These are phyloP conservation scores for Sutorius australiensis DNA, from an alignment of 768 basidiomycete species.

Conservation along the genomic window DNA sequence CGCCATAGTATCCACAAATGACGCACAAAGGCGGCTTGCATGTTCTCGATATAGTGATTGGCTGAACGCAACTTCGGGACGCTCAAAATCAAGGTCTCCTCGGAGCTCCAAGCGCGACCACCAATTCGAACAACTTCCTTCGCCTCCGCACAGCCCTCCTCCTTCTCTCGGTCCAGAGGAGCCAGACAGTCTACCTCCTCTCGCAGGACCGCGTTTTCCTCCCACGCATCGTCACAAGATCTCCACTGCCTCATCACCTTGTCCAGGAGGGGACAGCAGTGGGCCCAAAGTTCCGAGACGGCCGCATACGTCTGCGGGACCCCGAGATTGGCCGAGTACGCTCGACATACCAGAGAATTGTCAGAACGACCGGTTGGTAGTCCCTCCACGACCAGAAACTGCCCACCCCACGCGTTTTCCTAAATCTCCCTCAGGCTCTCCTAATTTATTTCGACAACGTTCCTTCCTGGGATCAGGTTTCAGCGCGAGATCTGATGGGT, in stretches of 20 bases:
- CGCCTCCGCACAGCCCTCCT: slow-evolving; percentile 38
- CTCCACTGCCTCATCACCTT: slow-evolving; percentile 31
- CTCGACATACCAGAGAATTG: slow-evolving; percentile 16
- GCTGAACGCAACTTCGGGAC: slow-evolving; percentile 24
- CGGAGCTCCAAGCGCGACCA: slow-evolving; percentile 39
- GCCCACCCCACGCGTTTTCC: slow-evolving; percentile 14
- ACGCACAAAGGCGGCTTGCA: slow-evolving; percentile 62
- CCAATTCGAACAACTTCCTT: slow-evolving; percentile 31
- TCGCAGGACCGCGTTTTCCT: slow-evolving; percentile 4
- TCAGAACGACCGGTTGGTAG: slow-evolving; percentile 14
- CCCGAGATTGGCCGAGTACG: slow-evolving; percentile 48
- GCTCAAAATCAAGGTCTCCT: slow-evolving; percentile 58
- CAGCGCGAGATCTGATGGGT: slow-evolving; percentile 48
- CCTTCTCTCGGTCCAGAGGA: slow-evolving; percentile 7
- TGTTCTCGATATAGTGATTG: slow-evolving; percentile 54
- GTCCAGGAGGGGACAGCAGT: slow-evolving; percentile 24
- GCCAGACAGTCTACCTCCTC: slow-evolving; percentile 3
- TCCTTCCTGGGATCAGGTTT: slow-evolving; percentile 28
- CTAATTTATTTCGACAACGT: slow-evolving; percentile 20
- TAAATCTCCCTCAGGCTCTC: slow-evolving; percentile 12
- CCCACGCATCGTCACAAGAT: slow-evolving; percentile 24
- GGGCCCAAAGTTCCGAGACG: slow-evolving; percentile 40
- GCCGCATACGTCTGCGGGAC: slow-evolving; percentile 75
- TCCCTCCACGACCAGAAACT: slow-evolving; percentile 28
- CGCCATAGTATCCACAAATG: slow-evolving; percentile 64